Evolutionary conservation across 768 basidiomycete species (phyloP).

Genomic region (Tremella yokohamensis): DNA sequence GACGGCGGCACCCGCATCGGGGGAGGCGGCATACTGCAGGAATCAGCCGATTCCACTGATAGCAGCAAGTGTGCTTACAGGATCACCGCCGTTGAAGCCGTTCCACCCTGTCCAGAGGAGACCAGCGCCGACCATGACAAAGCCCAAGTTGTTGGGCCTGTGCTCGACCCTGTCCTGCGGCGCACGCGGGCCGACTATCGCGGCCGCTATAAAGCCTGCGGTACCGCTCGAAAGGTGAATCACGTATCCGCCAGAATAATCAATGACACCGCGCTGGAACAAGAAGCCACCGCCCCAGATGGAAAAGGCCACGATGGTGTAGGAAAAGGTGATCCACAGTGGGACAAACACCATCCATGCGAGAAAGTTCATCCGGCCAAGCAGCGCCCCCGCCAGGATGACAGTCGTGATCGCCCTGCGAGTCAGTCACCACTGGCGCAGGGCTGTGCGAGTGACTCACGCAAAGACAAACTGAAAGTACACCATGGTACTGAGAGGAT

Average conservation of each 20-base stretch:
- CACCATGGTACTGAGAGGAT: constrained; percentile 5
- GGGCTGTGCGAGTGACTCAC: too few relatives aligned
- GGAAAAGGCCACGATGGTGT: constrained; percentile 5
- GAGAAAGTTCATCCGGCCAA: constrained; percentile 8
- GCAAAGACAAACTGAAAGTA: constrained; percentile 10
- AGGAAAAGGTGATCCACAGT: constrained; percentile 5
- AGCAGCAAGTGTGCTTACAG: background rate
- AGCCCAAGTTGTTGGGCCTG: constrained; percentile 5
- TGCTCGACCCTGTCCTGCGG: background rate
- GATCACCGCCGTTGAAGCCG: constrained; percentile 9
- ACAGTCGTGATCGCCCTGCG: constrained; percentile 2
- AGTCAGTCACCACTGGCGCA: too few relatives aligned
- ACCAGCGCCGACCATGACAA: constrained; percentile 7
- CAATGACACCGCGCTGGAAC: constrained; percentile 6
- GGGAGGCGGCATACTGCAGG: background rate
- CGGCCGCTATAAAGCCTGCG: constrained; percentile 1
- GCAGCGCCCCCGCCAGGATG: constrained; percentile 6
- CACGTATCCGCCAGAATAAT: constrained; percentile 7
- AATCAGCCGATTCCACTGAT: too few relatives aligned
- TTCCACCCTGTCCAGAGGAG: constrained; percentile 8
- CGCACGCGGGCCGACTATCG: background rate
- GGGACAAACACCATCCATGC: constrained; percentile 8
- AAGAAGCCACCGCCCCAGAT: constrained; percentile 10
- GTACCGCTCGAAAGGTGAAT: constrained; percentile 5
- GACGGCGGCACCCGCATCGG: constrained; percentile 5